These are phyloP conservation scores for Gamsiella multidivaricata DNA, from an alignment of 192 early-diverging fungal genomes.

Conservation along the genomic window DNA sequence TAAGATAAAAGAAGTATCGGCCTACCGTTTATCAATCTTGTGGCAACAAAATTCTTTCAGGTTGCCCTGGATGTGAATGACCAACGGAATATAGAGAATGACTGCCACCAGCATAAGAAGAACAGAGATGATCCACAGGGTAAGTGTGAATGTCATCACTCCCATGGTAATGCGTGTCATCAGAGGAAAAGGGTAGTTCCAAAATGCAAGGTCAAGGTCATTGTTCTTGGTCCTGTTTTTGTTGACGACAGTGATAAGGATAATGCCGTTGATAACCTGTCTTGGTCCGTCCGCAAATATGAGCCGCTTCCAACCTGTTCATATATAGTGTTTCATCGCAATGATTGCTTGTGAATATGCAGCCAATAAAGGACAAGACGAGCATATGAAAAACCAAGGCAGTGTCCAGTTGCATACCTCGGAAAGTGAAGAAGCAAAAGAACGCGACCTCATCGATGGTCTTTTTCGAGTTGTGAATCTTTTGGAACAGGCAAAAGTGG, in stretches of 20 bases:
- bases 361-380: no score
- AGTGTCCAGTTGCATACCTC: slow-evolving; percentile 61
- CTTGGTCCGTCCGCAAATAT: slow-evolving; percentile 86
- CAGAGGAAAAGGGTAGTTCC: neutral
- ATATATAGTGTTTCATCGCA: neutral
- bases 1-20: slow-evolving; percentile 33
- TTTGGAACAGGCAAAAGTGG: slow-evolving; percentile 84
- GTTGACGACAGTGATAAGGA: slow-evolving; percentile 53
- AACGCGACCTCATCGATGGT: slow-evolving; percentile 76
- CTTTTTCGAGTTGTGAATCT: slow-evolving; percentile 71
- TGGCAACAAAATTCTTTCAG: slow-evolving; percentile 90
- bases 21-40: slow-evolving; percentile 90
- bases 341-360: no score
- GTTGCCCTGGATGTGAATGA: slow-evolving; percentile 85
- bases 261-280: slow-evolving; percentile 73
- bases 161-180: slow-evolving; percentile 23
- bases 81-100: slow-evolving; percentile 80
- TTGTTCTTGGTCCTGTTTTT: neutral
- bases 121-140: slow-evolving; percentile 70
- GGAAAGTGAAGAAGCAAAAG: slow-evolving; percentile 85
- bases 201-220: neutral
- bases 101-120: slow-evolving; percentile 68
- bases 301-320: slow-evolving; percentile 82
- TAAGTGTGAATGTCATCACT: slow-evolving; percentile 70
- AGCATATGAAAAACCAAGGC: no score